Base-by-base conservation (phyloP, 2,329 filamentous ascomycete genomes). In the Hypoxylon sp. region DNA sequence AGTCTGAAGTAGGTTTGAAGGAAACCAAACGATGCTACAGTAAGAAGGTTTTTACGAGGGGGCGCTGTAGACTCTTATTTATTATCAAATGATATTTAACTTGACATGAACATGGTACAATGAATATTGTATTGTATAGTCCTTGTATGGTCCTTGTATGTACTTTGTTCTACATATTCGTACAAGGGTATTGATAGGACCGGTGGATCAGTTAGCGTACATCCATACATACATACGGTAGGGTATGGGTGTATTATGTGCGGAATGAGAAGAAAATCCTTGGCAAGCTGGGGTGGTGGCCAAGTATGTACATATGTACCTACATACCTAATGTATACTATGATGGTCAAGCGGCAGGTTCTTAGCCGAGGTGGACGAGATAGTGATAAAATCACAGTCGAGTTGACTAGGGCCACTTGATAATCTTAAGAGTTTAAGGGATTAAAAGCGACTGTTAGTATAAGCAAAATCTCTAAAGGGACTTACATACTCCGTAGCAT, bases 31-130 rank as follows among this genome's bases (percentile, higher is more conserved):
- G 19, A 63, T 59, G 61, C 63, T 59, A 71, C 65, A 59, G 52
- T 14, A 59, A 57, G 46, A 66, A 17, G 62, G 58, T 33, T 54
- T 54, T 31, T 31, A 39, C 58, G 65, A 65, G 62, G 52, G 66
- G 52, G 66, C 22, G 51, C 24, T 57, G 59, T 35, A 62, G 66
- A 57, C 31, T 55, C 51, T 69, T 71, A 71, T 71, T 71, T 71
- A 71, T 66, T 71, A 50, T 66, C 65, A 39, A 63, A 52, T 57
- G 33, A 13, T n/a, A 19, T 42, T 60, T 10, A 8, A 13, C 52
- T 10, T 47, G n/a, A 33, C 31, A 52, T 35, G 46, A 8, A 33
- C 37, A 52, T 35, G 46, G 48, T 66, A 60, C 48, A 37, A 37
- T 47, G 37, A 39, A 8, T 35, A 5, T 31, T 59, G 52, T 48